phyloP scores from a whole-genome alignment of 345 rosid species.

The Aurinia saxatilis region DNA sequence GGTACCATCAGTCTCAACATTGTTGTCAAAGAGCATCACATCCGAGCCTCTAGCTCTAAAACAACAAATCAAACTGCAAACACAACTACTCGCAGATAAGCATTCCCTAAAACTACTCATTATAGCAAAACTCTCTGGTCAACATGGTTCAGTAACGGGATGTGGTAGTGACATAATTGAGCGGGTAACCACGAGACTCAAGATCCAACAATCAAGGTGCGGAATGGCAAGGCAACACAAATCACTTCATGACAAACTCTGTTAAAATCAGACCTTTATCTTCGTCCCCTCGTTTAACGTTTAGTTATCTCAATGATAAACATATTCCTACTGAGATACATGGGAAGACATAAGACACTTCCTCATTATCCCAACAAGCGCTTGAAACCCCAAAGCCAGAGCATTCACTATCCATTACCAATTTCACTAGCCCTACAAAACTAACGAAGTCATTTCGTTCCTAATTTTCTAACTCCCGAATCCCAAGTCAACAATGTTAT shows the following conservation, averaged over 20 bases:
- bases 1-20: background rate
- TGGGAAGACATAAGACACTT: background rate
- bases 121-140: background rate
- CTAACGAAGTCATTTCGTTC: background rate
- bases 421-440: background rate
- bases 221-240: background rate
- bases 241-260: background rate
- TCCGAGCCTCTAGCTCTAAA: background rate
- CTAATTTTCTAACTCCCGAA: background rate
- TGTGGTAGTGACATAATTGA: background rate
- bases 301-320: background rate
- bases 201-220: background rate
- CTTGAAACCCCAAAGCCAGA: background rate
- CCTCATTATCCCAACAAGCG: background rate
- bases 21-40: slow-evolving; percentile 5
- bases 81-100: background rate
- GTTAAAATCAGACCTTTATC: too few species aligned
- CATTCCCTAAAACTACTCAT: background rate
- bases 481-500: background rate
- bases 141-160: background rate
- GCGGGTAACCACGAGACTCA: background rate
- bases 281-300: background rate
- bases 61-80: slow-evolving; percentile 7
- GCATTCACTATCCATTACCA: background rate
- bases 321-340: background rate